Percentiles rank a stretch among this genome's conserved stretches.
These are phyloP conservation scores for Umbelopsis isabellina DNA, from an alignment of 192 early-diverging fungal species.

Conservation along the genomic window DNA sequence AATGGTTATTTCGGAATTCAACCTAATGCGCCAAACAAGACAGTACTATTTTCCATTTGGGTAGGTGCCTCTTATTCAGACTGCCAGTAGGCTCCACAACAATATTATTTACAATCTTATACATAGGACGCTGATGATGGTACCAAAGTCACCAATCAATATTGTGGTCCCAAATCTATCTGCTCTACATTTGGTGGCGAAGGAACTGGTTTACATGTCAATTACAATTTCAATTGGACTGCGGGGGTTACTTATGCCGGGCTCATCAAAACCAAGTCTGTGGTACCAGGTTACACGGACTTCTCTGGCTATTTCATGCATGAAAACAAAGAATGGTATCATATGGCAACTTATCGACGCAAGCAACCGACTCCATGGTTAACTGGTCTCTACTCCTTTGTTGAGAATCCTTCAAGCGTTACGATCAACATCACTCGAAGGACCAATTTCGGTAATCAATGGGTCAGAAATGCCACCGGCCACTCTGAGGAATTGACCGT, in stretches of 20 bases:
- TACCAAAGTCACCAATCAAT: neutral
- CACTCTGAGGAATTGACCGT: neutral
- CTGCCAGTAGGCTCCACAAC: neutral
- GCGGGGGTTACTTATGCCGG: constrained; percentile 15
- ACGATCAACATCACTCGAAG: neutral
- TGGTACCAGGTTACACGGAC: neutral
- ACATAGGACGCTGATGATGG: constrained; percentile 8
- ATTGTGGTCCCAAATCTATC: neutral
- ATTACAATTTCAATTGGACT: constrained; percentile 14
- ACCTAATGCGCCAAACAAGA: constrained; percentile 16
- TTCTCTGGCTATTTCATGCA: constrained; percentile 12
- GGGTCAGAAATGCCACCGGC: neutral
- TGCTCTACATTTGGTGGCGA: constrained; percentile 30
- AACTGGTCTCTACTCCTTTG: constrained; percentile 6
- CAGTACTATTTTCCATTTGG: constrained; percentile 27
- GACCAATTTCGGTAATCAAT: constrained; percentile 6
- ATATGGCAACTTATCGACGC: constrained; percentile 4
- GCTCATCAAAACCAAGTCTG: neutral
- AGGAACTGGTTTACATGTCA: constrained; percentile 24
- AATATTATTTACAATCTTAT: neutral
- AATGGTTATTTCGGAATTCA: constrained; percentile 35
- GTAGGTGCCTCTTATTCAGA: neutral
- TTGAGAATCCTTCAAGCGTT: neutral
- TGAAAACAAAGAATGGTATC: constrained; percentile 6
- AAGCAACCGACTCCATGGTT: neutral